Evolutionary conservation across 441 rosid species (phyloP), one percentile per base, ranked within the genome.

Genomic region (Erodium texanum): DNA sequence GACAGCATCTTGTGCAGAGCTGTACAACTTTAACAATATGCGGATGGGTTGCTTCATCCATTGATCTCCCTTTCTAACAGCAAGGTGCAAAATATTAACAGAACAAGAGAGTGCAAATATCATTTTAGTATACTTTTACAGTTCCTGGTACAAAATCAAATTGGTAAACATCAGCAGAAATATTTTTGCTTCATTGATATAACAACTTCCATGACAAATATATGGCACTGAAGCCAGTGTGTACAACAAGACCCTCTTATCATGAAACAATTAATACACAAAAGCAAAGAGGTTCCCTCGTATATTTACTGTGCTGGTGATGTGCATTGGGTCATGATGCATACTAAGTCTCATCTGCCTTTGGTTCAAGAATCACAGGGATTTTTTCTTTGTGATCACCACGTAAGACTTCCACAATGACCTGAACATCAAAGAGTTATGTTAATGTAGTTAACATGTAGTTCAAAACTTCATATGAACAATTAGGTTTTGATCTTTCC

Each of bases 301-400:
- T 41, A 66, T 48, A 71, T 70, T 5, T 66, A 65, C 62, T n/a
- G 66, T 54, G 66, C 65, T 61, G 7, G 34, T 54, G 64, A 23
- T 70, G 65, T 70, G 73, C 72, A 70, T 66, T 34, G 66, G 12
- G 69, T 71, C 69, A 72, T 62, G 59, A 24, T 23, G 58, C 66
- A 62, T 67, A 73, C 72, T 78, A 89, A 1, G 98, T 76, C 77
- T 85, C 92, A 15, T 93, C 97, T 2, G 86, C 77, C 79, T 89
- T 91, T 24, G 99, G 88, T 82, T 93, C 97, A 24, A 93, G 96
- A 62, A 32, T 63, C 62, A 93, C 93, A 0, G 96, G 83, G 71
- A 91, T 87, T 83, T 89, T 88, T 81, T 94, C 97, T 81, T 91
- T 87, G 69, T 85, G 99, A 78, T 54, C 61, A 1, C 61, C 24